Evolutionary conservation across 495 filamentous ascomycete species (phyloP).

Genomic region (Tuber magnatum): DNA sequence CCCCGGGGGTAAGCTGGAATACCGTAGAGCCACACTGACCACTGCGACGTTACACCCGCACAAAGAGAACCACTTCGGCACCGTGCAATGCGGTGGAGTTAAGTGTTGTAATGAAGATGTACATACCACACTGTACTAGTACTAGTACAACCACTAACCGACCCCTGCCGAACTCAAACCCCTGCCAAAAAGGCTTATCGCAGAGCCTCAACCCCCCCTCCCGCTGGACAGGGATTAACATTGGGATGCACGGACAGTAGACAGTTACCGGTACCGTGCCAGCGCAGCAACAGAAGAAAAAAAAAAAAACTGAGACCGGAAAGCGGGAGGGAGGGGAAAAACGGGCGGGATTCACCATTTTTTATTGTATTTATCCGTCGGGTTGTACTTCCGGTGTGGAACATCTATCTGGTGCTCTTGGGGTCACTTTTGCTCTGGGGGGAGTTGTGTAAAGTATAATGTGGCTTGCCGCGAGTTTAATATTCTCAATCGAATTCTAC

Average conservation of each 20-base stretch:
- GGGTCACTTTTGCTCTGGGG: neutral
- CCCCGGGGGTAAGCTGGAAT: neutral
- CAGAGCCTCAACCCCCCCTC: neutral
- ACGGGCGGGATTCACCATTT: slow-evolving; percentile 6
- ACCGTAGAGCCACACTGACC: neutral
- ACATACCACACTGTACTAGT: no score
- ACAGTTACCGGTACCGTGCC: neutral
- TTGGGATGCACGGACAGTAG: neutral
- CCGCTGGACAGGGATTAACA: neutral
- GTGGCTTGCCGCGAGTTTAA: neutral
- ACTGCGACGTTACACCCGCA: neutral
- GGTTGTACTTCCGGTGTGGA: neutral
- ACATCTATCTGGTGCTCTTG: neutral
- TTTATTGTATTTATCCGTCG: neutral
- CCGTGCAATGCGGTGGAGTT: neutral
- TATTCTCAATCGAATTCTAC: neutral
- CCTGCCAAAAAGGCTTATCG: neutral
- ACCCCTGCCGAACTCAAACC: neutral
- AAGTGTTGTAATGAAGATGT: neutral
- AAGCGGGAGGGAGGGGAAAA: neutral
- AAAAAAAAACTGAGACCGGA: slow-evolving; percentile 20
- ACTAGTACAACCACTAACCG: neutral
- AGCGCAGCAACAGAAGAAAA: slow-evolving; percentile 2
- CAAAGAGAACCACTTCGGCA: neutral
- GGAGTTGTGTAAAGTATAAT: neutral